Percentiles rank a stretch among this genome's conserved stretches.
Conservation (phyloP, 306 rosid species). For the Delonix regia region DNA sequence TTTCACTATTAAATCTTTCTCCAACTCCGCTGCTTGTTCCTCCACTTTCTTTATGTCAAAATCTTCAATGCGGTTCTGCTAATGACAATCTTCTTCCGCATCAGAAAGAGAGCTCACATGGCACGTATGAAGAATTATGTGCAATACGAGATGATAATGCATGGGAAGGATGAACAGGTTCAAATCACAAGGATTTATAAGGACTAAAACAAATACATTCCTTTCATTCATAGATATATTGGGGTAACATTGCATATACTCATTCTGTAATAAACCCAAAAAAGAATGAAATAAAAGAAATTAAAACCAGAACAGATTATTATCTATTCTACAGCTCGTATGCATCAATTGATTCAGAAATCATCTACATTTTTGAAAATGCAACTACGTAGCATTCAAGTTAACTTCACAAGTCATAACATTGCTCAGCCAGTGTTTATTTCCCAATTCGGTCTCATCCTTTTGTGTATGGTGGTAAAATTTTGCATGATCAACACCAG, state of each 20-base stretch:
- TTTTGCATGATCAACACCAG: background rate
- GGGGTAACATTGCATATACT: background rate
- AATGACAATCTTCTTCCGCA: conserved; percentile 37
- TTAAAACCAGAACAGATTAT: background rate
- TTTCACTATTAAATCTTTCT: conserved; percentile 93
- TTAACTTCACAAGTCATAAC: background rate
- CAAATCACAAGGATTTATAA: background rate
- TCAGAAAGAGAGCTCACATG: conserved; percentile 33
- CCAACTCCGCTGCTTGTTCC: conserved; percentile 73
- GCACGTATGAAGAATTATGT: background rate
- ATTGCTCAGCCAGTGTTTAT: background rate
- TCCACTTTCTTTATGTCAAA: conserved; percentile 65
- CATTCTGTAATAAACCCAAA: conserved; percentile 24
- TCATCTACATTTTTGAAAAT: background rate
- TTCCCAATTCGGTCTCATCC: conserved; percentile 1
- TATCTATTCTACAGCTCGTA: background rate
- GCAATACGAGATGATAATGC: background rate
- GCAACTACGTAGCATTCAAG: background rate
- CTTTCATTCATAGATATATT: background rate
- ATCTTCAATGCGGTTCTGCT: conserved; percentile 65
- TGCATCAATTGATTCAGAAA: background rate
- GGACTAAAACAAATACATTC: background rate
- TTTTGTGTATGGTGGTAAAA: background rate
- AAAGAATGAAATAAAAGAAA: background rate
- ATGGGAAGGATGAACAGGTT: background rate